Conservation (phyloP, 768 basidiomycete species). For the Ramaria sp. region DNA sequence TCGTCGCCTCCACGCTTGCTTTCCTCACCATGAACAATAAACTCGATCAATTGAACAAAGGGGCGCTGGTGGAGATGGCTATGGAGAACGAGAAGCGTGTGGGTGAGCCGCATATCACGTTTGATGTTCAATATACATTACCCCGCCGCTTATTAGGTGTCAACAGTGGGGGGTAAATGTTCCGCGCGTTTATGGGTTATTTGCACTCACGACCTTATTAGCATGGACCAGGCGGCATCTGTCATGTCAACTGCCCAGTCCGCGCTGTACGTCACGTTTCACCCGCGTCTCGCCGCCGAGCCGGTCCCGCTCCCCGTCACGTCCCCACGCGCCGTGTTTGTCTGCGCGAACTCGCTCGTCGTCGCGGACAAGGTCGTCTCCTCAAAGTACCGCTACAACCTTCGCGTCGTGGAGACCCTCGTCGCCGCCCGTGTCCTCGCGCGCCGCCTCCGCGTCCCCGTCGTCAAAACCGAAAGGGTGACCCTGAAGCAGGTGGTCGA, state of each 20-base stretch:
- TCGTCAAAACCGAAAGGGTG: constrained; percentile 37
- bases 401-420: constrained; percentile 87
- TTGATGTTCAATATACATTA: constrained; percentile 1
- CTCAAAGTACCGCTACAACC: constrained; percentile 73
- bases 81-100: constrained; percentile 82
- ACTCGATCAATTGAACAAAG: constrained; percentile 43
- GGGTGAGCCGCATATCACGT: constrained; percentile 27
- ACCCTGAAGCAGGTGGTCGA: constrained; percentile 61
- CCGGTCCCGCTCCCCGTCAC: constrained; percentile 51
- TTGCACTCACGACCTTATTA: constrained; percentile 15
- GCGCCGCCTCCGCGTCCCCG: constrained; percentile 37
- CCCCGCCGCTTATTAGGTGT: constrained; percentile 31
- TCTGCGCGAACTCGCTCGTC: constrained; percentile 77
- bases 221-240: constrained; percentile 89
- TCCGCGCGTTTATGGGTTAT: background rate
- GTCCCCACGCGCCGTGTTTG: constrained; percentile 41
- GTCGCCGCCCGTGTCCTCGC: constrained; percentile 69
- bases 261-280: constrained; percentile 75
- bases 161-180: constrained; percentile 63
- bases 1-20: constrained; percentile 74
- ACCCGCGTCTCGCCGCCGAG: constrained; percentile 56
- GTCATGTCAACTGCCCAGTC: constrained; percentile 63
- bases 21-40: constrained; percentile 74
- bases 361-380: constrained; percentile 70
- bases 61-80: constrained; percentile 64